Conservation (phyloP, 2,329 filamentous ascomycete species). For the Cordyceps tenuipes region DNA sequence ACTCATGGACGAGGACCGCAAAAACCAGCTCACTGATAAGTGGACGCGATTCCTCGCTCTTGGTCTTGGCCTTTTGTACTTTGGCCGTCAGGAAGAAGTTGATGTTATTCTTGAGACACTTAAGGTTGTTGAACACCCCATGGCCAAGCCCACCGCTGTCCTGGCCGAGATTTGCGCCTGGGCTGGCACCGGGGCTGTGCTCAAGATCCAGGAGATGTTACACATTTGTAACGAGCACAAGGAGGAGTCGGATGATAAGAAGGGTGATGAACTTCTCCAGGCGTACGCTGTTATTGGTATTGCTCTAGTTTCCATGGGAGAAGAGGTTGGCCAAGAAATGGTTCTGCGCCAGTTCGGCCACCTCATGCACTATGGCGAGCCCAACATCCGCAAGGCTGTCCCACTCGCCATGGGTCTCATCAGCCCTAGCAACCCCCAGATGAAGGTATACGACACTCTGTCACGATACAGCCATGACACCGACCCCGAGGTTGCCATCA, state of each 20-base stretch:
- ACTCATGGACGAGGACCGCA: conserved; percentile 85
- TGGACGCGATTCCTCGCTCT: conserved; percentile 97
- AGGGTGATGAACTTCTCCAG: conserved; percentile 90
- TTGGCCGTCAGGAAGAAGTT: conserved; percentile 96
- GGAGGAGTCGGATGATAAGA: conserved; percentile 89
- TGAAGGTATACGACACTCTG: conserved; percentile 98
- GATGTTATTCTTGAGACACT: conserved; percentile 94
- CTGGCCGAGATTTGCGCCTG: conserved; percentile 95
- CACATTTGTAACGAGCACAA: conserved; percentile 98
- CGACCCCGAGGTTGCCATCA: conserved; percentile 95
- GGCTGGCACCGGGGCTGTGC: conserved; percentile 92
- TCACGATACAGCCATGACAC: conserved; percentile 98
- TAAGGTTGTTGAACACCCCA: conserved; percentile 93
- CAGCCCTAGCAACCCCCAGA: conserved; percentile 96
- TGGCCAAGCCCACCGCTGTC: conserved; percentile 91
- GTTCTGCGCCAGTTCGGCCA: conserved; percentile 95
- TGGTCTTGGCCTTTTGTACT: conserved; percentile 87
- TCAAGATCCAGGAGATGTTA: conserved; percentile 94
- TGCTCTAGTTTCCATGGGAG: conserved; percentile 92
- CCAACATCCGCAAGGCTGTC: conserved; percentile 93
- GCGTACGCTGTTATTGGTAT: conserved; percentile 93
- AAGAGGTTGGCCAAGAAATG: conserved; percentile 98
- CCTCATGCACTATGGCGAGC: conserved; percentile 97
- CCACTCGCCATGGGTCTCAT: conserved; percentile 94
- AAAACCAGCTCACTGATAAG: conserved; percentile 88